Base-by-base conservation (phyloP, 2,329 filamentous ascomycete species). In the Pseudomassariella vexata region DNA sequence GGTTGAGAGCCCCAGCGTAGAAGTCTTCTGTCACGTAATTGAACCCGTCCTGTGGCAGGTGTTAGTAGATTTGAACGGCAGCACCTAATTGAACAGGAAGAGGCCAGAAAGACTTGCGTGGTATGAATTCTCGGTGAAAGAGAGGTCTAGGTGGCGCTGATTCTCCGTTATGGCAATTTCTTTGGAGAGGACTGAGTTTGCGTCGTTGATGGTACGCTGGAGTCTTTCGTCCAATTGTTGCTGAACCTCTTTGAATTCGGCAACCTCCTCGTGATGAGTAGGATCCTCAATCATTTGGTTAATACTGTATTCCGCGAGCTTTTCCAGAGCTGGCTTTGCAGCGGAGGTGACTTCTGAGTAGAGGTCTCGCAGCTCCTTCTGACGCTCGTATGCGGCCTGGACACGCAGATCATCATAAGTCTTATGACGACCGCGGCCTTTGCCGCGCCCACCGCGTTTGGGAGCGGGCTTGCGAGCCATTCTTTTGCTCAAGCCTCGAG, bases 341-440 rank as follows among this genome's bases (percentile, higher is more conserved):
- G 72, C 66, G 44, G 74, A 70, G 37, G 76, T 69, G 31, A 85
- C 70, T 36, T 70, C 63, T n/a, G 75, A 68, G 55, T 76, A 85
- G 16, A 67, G 66, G 35, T 76, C 74, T 54, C 81, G 81, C 46
- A 85, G 64, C 45, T 82, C 72, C 43, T 80, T 68, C 50, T 80
- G 75, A 34, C 82, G 76, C 51, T 78, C 73, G 42, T 75, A 72
- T 35, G 68, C 66, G 30, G 72, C 73, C 50, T 78, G 74, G 32
- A 70, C 66, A 40, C 64, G 67, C 40, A 64, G 58, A 41, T 72
- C 66, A 38, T 65, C 59, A 46, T 75, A 76, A 45, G 66, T 66
- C 57, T 77, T 77, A 53, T 69, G 66, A 35, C 71, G 68, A 33
- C 57, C 57, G 38, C 61, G 56, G 29, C 61, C 60, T 25, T 54